Base-by-base conservation (phyloP, 371 early-diverging fungal species). In the Coemansia sp. region DNA sequence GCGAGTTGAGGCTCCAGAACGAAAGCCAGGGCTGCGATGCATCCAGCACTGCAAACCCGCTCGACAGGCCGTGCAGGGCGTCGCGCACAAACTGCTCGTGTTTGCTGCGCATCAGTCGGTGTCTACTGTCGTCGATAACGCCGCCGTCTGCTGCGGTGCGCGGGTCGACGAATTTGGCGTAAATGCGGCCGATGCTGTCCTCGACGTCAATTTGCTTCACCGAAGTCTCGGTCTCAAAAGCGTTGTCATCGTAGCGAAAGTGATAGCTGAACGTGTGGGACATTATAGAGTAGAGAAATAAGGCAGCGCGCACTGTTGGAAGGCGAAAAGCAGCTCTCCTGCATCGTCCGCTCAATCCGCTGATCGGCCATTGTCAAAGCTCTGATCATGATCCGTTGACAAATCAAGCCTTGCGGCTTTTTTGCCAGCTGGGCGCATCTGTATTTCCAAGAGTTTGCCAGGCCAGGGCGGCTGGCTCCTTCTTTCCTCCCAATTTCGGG, bases 1-100 rank as follows among this genome's bases (percentile, higher is more conserved):
- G 79, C 0, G 93, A 78, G 63, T 95, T 95, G 11, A 92, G 60
- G 24, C 90, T 88, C 97, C 97, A 98, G 72, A 90, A 95, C 2
- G 85, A 72, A 10, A 98, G 64, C 97, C 97, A 98, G 6, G 97
- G 94, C 67, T 88, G 88, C 67, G 88, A 87, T 3, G 98, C 91
- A 72, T 95, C 96, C 44, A 97, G 82, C 0, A 81, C 81, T 0
- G 84, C 81, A 76, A 86, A 90, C 70, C 83, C 82, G n/a, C 79
- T 67, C 4, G 83, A 75, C 12, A 93, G 79, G 1, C 80, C 65
- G 7, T 81, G 69, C 7, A 90, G 44, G 3, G 81, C 86, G 7
- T 69, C 69, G 18, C 61, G 67, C 1, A 90, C 60, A 66, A 82
- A 93, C 31, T 81, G 66, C 6, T 83, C 69, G 67, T 93, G 93